These are phyloP conservation scores for Pseudocercospora fuligena DNA, from an alignment of 2,329 filamentous ascomycete genomes.

Conservation along the genomic window DNA sequence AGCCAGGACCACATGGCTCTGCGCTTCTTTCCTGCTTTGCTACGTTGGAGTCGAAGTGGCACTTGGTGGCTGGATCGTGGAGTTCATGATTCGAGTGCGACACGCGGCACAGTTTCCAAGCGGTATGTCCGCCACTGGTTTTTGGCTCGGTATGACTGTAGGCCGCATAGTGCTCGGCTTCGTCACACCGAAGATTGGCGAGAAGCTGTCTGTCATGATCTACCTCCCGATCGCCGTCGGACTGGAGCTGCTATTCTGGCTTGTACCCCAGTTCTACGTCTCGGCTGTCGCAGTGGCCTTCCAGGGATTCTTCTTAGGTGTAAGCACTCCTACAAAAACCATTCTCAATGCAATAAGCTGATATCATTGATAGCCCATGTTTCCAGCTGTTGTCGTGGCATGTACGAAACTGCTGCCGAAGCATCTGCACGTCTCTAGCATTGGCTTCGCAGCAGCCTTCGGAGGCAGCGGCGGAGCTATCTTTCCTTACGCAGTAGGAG, in stretches of 20 bases:
- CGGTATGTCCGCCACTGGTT: constrained; percentile 77
- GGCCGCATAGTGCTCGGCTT: constrained; percentile 77
- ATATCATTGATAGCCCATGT: constrained; percentile 59
- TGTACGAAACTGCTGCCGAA: constrained; percentile 75
- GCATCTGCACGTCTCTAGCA: constrained; percentile 76
- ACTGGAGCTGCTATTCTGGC: constrained; percentile 77
- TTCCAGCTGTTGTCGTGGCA: constrained; percentile 74
- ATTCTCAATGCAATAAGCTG: background rate
- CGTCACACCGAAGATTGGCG: constrained; percentile 73
- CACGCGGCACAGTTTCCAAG: constrained; percentile 70
- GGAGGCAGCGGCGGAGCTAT: constrained; percentile 73
- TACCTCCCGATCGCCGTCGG: constrained; percentile 69
- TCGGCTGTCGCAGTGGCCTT: constrained; percentile 73
- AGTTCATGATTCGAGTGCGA: constrained; percentile 83
- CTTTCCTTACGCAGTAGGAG: constrained; percentile 69
- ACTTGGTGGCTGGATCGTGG: constrained; percentile 79
- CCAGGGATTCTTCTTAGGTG: constrained; percentile 77
- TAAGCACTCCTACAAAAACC: background rate
- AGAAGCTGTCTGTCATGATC: constrained; percentile 62
- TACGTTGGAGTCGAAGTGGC: constrained; percentile 81
- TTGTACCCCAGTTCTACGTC: constrained; percentile 76
- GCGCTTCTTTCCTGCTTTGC: constrained; percentile 73
- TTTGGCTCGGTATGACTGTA: constrained; percentile 81
- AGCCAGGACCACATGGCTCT: constrained; percentile 71
- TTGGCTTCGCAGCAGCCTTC: constrained; percentile 80